Percentiles rank a stretch among this genome's conserved stretches.
These are phyloP conservation scores for Micractinium conductrix DNA, from an alignment of 139 green algal species.

Conservation along the genomic window DNA sequence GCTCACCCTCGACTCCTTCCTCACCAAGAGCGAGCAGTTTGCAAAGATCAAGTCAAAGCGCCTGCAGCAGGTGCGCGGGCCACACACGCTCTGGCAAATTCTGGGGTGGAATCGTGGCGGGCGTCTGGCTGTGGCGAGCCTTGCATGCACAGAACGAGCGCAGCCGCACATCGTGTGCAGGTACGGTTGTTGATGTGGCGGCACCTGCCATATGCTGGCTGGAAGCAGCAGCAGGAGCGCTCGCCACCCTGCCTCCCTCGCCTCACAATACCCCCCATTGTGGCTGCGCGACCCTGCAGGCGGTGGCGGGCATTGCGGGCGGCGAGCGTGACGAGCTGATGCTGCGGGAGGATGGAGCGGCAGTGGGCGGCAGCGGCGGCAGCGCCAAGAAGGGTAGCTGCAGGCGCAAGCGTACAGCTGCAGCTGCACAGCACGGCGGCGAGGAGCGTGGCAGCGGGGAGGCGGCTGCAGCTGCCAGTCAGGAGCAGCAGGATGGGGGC, in stretches of 20 bases:
- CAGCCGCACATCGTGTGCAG: no score
- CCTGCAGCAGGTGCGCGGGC: slow-evolving; percentile 53
- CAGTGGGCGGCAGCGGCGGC: not conserved
- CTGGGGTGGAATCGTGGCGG: no score
- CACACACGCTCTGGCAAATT: no score
- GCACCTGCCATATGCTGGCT: not conserved
- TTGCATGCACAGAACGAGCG: not conserved
- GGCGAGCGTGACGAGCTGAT: slow-evolving; percentile 51
- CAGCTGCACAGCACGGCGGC: not conserved
- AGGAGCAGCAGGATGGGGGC: not conserved
- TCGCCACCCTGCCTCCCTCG: not conserved
- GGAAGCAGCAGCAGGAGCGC: not conserved
- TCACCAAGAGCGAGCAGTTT: slow-evolving; percentile 83
- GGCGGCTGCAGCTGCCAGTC: not conserved
- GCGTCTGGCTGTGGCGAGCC: no score
- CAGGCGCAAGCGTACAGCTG: not conserved
- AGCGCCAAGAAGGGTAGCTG: not conserved
- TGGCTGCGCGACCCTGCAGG: slow-evolving; percentile 12
- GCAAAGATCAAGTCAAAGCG: slow-evolving; percentile 91
- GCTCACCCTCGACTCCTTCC: slow-evolving; percentile 82
- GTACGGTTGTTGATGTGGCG: no score
- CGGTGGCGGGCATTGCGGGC: slow-evolving; percentile 61
- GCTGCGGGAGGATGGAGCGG: slow-evolving; percentile 2
- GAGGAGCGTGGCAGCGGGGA: no score
- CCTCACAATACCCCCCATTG: not conserved